These are phyloP conservation scores for Tricholoma saponaceum DNA, from an alignment of 768 basidiomycete species.

Conservation along the genomic window DNA sequence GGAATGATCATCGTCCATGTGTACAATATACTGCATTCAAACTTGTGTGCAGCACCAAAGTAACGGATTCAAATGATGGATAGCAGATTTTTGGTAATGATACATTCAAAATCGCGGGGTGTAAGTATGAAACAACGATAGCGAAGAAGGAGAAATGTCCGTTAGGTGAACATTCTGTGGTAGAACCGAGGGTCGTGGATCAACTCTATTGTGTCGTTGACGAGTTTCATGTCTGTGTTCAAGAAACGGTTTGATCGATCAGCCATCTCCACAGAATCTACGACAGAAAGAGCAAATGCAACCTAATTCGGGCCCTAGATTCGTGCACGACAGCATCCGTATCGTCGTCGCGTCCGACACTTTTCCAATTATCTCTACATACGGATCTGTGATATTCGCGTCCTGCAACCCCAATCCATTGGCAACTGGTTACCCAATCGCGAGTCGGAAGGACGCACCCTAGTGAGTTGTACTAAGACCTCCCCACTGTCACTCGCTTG, in stretches of 20 bases:
- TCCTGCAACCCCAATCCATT: conserved; percentile 25
- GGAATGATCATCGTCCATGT: background rate
- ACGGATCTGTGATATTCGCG: conserved; percentile 45
- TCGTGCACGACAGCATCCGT: conserved; percentile 49
- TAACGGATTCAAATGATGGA: background rate
- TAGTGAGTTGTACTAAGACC: conserved; percentile 40
- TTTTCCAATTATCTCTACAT: conserved; percentile 63
- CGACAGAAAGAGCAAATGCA: conserved; percentile 27
- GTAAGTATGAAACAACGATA: background rate
- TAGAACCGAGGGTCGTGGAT: conserved; percentile 56
- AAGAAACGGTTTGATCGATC: conserved; percentile 1
- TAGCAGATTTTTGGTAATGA: background rate
- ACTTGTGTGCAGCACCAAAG: background rate
- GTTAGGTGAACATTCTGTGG: conserved; percentile 39
- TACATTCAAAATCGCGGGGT: background rate
- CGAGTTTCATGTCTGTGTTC: conserved; percentile 49
- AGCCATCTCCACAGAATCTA: background rate
- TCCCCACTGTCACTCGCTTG: conserved; percentile 66
- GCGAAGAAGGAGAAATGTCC: background rate
- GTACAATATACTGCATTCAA: background rate
- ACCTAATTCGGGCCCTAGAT: conserved; percentile 60
- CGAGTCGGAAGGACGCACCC: conserved; percentile 28
- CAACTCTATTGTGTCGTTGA: conserved; percentile 58
- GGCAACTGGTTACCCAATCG: background rate
- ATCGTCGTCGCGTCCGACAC: conserved; percentile 53